Conservation (phyloP, 345 rosid species). For the Bruguiera sexangula region DNA sequence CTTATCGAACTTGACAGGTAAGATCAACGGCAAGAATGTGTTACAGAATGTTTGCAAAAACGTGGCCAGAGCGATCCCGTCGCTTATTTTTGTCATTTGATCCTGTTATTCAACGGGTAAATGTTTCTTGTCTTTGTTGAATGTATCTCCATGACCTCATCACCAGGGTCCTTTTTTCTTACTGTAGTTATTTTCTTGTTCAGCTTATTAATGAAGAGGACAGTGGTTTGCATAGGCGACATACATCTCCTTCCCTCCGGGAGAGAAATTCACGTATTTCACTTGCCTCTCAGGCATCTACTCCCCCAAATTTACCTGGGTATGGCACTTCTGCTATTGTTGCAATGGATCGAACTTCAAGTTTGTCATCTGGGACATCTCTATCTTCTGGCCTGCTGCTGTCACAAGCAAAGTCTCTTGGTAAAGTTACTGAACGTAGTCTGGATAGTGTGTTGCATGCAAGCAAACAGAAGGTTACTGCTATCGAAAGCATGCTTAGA, state of each 20-base stretch:
- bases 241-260: constrained; percentile 91
- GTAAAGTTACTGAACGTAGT: constrained; percentile 81
- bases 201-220: constrained; percentile 95
- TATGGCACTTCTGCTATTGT: constrained; percentile 97
- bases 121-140: background rate
- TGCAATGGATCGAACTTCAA: constrained; percentile 91
- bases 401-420: constrained; percentile 66
- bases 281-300: constrained; percentile 50
- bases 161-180: background rate
- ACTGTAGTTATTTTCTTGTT: constrained; percentile 2
- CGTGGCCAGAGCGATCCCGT: constrained; percentile 99
- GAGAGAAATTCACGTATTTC: constrained; percentile 74
- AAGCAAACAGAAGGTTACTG: constrained; percentile 97
- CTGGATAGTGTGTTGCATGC: constrained; percentile 93
- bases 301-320: constrained; percentile 60
- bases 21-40: constrained; percentile 96
- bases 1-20: constrained; percentile 50
- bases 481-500: constrained; percentile 98
- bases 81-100: constrained; percentile 90
- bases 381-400: constrained; percentile 72
- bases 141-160: background rate
- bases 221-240: constrained; percentile 91
- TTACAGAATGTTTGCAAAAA: constrained; percentile 95
- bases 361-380: constrained; percentile 60
- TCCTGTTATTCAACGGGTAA: constrained; percentile 96